Conservation (phyloP, 768 basidiomycete genomes). For the Leccinum longicurvipes region DNA sequence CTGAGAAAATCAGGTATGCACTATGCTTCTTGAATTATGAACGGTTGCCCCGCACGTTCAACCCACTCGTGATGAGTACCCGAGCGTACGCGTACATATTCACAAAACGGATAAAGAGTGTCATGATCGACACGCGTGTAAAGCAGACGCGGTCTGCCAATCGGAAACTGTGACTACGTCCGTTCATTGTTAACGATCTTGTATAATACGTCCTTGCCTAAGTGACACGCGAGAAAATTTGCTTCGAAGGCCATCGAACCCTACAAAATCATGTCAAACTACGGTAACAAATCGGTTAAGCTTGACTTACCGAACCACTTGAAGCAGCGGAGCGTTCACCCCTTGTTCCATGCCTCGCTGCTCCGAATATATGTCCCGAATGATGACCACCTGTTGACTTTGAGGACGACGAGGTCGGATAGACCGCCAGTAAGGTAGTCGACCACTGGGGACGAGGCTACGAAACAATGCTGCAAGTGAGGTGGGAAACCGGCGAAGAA, state of each 20-base stretch:
- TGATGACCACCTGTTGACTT: slow-evolving; percentile 25
- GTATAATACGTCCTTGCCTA: not conserved
- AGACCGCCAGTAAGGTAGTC: not conserved
- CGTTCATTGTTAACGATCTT: rapidly evolving
- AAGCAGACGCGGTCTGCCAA: slow-evolving; percentile 36
- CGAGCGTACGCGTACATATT: slow-evolving; percentile 29
- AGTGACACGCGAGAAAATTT: not conserved
- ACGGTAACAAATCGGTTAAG: slow-evolving; percentile 5
- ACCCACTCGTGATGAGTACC: slow-evolving; percentile 9
- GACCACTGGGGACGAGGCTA: not conserved
- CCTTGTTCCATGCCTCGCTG: slow-evolving; percentile 33
- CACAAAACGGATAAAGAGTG: slow-evolving; percentile 24
- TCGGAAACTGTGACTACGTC: not conserved
- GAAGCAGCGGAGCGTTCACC: slow-evolving; percentile 24
- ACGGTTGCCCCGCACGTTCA: slow-evolving; percentile 5
- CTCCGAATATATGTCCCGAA: slow-evolving; percentile 24
- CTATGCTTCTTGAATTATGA: slow-evolving; percentile 15
- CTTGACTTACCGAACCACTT: slow-evolving; percentile 29
- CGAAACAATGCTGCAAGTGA: not conserved
- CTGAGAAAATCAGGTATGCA: slow-evolving; percentile 18
- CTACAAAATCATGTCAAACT: slow-evolving; percentile 8
- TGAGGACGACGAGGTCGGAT: not conserved
- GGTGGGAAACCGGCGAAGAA: not conserved
- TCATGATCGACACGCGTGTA: slow-evolving; percentile 31
- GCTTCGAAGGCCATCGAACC: not conserved